Percentiles rank a stretch among this genome's conserved stretches.
Evolutionary conservation across 495 filamentous ascomycete genomes (phyloP).

Genomic region (Aspergillus haitiensis): DNA sequence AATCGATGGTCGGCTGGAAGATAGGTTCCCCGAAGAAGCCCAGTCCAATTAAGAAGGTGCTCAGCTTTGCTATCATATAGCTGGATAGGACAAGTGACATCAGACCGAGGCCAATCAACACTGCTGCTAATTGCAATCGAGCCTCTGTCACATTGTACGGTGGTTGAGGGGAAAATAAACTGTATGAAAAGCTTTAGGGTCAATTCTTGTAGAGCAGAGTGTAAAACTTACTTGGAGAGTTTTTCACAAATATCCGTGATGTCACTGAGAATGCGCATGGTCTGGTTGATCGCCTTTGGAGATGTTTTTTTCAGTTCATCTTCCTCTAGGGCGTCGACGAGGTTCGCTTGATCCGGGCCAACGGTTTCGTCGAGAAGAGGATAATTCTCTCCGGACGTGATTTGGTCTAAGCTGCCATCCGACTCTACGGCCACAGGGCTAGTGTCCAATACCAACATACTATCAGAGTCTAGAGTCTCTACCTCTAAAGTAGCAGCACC

Average conservation of each 20-base stretch:
- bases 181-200: conserved; percentile 25
- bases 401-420: too few relatives aligned
- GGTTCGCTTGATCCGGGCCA: neutral
- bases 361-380: neutral
- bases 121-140: conserved; percentile 60
- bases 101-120: conserved; percentile 59
- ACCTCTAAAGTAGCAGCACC: neutral
- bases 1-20: conserved; percentile 57
- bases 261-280: conserved; percentile 76
- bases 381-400: too few relatives aligned
- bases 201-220: neutral
- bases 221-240: conserved; percentile 63
- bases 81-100: conserved; percentile 61
- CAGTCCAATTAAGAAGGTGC: conserved; percentile 63
- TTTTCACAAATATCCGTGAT: conserved; percentile 77
- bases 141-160: conserved; percentile 68
- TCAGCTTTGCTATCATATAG: conserved; percentile 68
- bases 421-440: too few relatives aligned
- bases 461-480: too few relatives aligned
- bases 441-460: too few relatives aligned
- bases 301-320: conserved; percentile 58
- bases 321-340: conserved; percentile 54
- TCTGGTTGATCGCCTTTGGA: conserved; percentile 69
- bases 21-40: conserved; percentile 81
- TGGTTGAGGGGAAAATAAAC: conserved; percentile 69